Evolutionary conservation across 441 rosid species (phyloP).

Genomic region (Gossypium aridum): DNA sequence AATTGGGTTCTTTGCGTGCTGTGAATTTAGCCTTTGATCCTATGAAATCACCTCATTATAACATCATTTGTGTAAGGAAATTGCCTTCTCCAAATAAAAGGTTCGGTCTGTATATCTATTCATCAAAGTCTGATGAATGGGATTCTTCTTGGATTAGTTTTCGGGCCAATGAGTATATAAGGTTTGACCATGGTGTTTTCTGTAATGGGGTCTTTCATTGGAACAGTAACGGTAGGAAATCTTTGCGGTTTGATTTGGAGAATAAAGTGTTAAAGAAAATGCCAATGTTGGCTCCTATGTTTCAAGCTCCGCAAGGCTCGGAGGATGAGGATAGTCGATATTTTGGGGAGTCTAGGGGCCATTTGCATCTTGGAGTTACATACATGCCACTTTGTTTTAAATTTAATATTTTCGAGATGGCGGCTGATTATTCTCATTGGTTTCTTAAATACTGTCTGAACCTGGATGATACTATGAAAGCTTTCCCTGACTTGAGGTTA

Average conservation of each 20-base stretch:
- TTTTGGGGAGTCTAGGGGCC: conserved; percentile 10
- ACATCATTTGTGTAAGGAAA: conserved; percentile 9
- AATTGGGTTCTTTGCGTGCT: not conserved
- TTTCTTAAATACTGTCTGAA: conserved; percentile 10
- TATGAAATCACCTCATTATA: conserved; percentile 4
- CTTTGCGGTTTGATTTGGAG: conserved; percentile 6
- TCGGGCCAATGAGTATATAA: not conserved
- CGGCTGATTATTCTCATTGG: conserved; percentile 8
- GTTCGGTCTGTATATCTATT: not conserved
- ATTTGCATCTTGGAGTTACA: conserved; percentile 15
- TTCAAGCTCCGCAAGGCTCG: not conserved
- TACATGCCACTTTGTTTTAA: not conserved
- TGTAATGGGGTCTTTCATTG: conserved; percentile 5
- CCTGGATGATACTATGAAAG: conserved; percentile 3
- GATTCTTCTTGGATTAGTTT: not conserved
- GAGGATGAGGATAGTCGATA: conserved; percentile 4
- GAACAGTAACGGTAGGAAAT: conserved; percentile 5
- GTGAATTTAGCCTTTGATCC: conserved; percentile 15
- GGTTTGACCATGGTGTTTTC: conserved; percentile 4
- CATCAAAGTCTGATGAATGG: not conserved
- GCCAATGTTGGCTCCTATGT: conserved; percentile 5
- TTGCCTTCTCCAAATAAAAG: not conserved
- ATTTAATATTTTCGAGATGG: conserved; percentile 4
- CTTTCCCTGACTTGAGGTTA: not conserved
- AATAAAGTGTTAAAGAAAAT: not conserved